Percentiles rank a stretch among this genome's conserved stretches.
These are phyloP conservation scores for Neurospora terricola DNA, from an alignment of 495 filamentous ascomycete genomes.

Conservation along the genomic window DNA sequence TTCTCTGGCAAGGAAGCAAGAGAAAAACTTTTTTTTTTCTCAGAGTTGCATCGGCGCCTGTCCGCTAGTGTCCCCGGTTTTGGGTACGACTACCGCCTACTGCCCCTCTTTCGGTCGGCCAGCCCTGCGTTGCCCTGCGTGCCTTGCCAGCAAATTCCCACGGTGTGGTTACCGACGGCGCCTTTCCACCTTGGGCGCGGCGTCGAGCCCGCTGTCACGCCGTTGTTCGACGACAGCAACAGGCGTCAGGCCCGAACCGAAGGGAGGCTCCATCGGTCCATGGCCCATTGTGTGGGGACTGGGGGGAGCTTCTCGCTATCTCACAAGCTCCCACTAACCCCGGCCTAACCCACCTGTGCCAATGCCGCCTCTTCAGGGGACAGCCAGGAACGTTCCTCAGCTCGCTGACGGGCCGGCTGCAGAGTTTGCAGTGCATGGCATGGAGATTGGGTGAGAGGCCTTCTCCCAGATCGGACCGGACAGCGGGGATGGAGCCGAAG, in stretches of 20 bases:
- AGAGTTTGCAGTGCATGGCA: background rate
- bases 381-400: background rate
- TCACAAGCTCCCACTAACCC: background rate
- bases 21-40: background rate
- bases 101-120: background rate
- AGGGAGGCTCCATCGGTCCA: background rate
- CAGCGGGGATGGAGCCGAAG: background rate
- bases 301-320: background rate
- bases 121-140: background rate
- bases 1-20: background rate
- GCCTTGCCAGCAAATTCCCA: background rate
- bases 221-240: background rate
- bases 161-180: background rate
- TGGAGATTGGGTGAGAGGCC: background rate
- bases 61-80: background rate
- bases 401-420: background rate
- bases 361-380: background rate
- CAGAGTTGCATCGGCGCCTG: background rate
- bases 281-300: background rate
- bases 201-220: background rate
- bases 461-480: background rate
- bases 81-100: background rate
- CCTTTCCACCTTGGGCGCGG: background rate
- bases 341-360: background rate
- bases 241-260: background rate